Percentiles rank a stretch among this genome's conserved stretches.
phyloP scores from a whole-genome alignment of 257 asterid species.

The Solanum tacnaense region DNA sequence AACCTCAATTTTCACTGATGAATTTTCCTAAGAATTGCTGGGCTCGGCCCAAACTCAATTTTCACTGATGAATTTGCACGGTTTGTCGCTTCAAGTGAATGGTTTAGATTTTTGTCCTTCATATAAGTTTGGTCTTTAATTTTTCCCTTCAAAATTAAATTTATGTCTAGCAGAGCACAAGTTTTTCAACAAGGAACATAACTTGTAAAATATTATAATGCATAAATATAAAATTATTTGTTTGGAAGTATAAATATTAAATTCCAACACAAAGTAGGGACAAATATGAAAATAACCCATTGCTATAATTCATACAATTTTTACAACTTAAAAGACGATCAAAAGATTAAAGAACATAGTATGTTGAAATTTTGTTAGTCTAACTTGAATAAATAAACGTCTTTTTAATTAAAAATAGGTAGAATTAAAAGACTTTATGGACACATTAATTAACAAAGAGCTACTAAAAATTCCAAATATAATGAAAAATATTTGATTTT shows the following conservation, averaged over 20 bases:
- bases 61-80: background rate
- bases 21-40: background rate
- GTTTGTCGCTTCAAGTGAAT: background rate
- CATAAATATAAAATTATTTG: too few species aligned
- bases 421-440: background rate
- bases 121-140: too few species aligned
- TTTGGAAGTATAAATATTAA: too few species aligned
- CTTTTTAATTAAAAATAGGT: too few species aligned
- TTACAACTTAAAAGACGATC: too few species aligned
- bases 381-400: too few species aligned
- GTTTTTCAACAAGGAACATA: background rate
- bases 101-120: background rate
- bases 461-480: background rate
- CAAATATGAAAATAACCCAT: too few species aligned
- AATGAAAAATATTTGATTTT: too few species aligned
- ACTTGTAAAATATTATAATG: background rate
- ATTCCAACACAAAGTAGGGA: background rate
- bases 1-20: background rate
- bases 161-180: background rate
- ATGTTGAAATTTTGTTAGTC: background rate
- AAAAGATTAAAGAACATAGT: background rate
- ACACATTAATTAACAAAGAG: background rate
- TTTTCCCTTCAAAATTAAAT: background rate
- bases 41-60: background rate
- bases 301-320: too few species aligned